These are phyloP conservation scores for Aspergillus sp. DNA, from an alignment of 2,329 filamentous ascomycete genomes.

Conservation along the genomic window DNA sequence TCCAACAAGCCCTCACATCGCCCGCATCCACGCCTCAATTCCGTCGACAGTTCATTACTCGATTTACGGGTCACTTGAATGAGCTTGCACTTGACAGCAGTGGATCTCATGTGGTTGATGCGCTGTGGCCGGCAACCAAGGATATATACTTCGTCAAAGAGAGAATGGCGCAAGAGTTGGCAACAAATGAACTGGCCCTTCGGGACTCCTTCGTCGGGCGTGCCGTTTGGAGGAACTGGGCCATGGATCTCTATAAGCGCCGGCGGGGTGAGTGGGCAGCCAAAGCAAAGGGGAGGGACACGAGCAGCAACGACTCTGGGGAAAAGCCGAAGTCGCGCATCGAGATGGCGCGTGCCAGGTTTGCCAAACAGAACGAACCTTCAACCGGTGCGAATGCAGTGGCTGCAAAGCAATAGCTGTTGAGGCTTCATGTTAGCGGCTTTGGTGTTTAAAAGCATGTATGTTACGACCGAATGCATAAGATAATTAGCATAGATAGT, in stretches of 20 bases:
- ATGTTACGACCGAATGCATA: neutral
- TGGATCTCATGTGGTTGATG: slow-evolving; percentile 68
- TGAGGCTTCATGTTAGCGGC: neutral
- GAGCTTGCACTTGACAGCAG: slow-evolving; percentile 61
- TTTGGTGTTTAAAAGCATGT: neutral
- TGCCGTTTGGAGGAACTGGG: slow-evolving; percentile 73
- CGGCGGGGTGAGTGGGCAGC: slow-evolving; percentile 63
- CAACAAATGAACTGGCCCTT: slow-evolving; percentile 57
- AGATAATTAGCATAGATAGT: neutral
- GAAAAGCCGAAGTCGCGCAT: slow-evolving; percentile 51
- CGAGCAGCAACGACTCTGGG: slow-evolving; percentile 21
- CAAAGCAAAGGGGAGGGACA: slow-evolving; percentile 55
- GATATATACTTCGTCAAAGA: slow-evolving; percentile 68
- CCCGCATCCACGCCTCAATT: slow-evolving; percentile 55
- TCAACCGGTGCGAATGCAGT: slow-evolving; percentile 14
- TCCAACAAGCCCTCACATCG: slow-evolving; percentile 63
- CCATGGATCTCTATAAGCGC: slow-evolving; percentile 69
- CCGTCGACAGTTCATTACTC: slow-evolving; percentile 63
- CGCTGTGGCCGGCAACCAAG: slow-evolving; percentile 63
- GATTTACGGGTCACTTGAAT: slow-evolving; percentile 61
- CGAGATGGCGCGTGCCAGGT: slow-evolving; percentile 58
- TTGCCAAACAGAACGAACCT: slow-evolving; percentile 38
- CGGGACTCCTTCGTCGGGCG: slow-evolving; percentile 66
- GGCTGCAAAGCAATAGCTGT: slow-evolving; percentile 13
- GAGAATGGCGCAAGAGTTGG: slow-evolving; percentile 63